Evolutionary conservation across 2,329 filamentous ascomycete species (phyloP), one percentile per base, ranked within the genome.

Genomic region (Exophiala lecanii-corni): DNA sequence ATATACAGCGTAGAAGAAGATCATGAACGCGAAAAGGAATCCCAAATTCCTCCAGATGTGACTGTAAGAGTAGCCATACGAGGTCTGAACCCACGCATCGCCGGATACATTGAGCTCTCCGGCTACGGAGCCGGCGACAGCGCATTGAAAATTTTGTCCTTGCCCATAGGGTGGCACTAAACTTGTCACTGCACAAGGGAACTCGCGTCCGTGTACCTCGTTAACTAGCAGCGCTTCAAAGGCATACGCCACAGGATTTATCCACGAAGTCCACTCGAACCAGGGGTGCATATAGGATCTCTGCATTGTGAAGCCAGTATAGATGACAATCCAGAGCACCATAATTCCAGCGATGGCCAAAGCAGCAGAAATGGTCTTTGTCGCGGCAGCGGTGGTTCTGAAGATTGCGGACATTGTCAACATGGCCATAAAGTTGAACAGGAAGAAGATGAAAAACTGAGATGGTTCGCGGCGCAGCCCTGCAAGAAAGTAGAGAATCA

Each of bases 111-210:
- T 74, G 4, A 58, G 55, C 32, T 70, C 63, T 0, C 81, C 81
- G 0, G 75, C 61, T 0, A 75, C 69, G 5, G 81, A 69, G 2
- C 81, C 79, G 0, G 74, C 65, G 3, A 72, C 68, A 2, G 70
- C 60, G 19, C 51, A 54, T 32, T 51, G 86, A 49, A 82, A 89
- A 50, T 89, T 88, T 56, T 88, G 75, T 0, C 81, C 74, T 1
- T 85, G 85, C 56, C 88, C 82, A 57, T 89, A 88, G 0, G 89
- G 68, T 0, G 89, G 81, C 0, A 80, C 73, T 0, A 78, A 38
- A 32, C 47, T 49, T 12, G 44, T 40, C 13, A 45, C 7, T 3
- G 42, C 50, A 45, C 20, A 58, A 26, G 48, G 48, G 28, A 45
- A 52, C 9, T 41, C 17, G 19, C 62, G 61, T n/a, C 46, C 45